Conservation (phyloP, 768 basidiomycete species). For the Royoungia palumana region DNA sequence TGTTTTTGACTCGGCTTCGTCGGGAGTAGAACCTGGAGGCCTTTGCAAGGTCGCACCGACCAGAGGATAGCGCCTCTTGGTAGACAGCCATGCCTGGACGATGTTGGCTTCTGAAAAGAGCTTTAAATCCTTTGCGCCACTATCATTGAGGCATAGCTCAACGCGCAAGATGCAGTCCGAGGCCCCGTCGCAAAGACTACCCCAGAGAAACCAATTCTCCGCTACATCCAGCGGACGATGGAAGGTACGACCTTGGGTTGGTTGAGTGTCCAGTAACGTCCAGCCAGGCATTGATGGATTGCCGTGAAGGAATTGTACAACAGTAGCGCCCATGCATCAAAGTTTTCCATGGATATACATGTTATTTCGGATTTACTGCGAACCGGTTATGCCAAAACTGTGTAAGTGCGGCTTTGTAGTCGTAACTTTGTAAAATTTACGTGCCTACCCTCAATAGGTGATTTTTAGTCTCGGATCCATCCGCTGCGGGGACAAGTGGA, state of each 20-base stretch:
- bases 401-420: too few species aligned
- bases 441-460: too few species aligned
- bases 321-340: too few species aligned
- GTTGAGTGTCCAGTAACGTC: slow-evolving; percentile 8
- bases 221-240: slow-evolving; percentile 39
- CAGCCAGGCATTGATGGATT: slow-evolving; percentile 11
- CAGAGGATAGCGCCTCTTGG: slow-evolving; percentile 50
- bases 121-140: slow-evolving; percentile 18
- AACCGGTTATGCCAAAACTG: too few species aligned
- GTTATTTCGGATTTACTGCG: too few species aligned
- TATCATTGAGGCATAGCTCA: slow-evolving; percentile 25
- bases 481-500: too few species aligned
- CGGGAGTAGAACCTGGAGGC: too few species aligned
- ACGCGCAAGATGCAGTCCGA: slow-evolving; percentile 40
- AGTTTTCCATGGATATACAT: too few species aligned
- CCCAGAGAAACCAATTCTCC: slow-evolving; percentile 43
- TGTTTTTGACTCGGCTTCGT: too few species aligned
- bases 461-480: too few species aligned
- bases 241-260: slow-evolving; percentile 12
- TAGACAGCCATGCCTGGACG: slow-evolving; percentile 39
- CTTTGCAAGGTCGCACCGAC: slow-evolving; percentile 41
- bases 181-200: slow-evolving; percentile 40
- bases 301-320: background rate
- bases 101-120: slow-evolving; percentile 36
- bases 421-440: too few species aligned